Percentiles rank a stretch among this genome's conserved stretches.
phyloP scores from a whole-genome alignment of 192 early-diverging fungal species.

The Backusella sp. region DNA sequence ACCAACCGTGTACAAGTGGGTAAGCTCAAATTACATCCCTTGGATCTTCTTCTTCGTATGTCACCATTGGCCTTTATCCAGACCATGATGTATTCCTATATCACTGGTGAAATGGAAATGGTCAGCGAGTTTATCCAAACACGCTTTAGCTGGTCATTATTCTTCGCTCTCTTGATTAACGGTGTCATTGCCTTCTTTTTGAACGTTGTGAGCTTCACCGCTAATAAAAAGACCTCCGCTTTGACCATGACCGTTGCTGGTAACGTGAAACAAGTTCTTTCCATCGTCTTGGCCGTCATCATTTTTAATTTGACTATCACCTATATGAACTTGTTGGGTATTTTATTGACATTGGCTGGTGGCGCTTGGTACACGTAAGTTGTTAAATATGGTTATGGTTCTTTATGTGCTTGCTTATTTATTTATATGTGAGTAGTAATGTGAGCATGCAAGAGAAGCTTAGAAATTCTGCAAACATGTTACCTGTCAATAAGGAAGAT shows the following conservation, averaged over 20 bases:
- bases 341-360: conserved; percentile 55
- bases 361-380: conserved; percentile 60
- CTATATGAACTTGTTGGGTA: conserved; percentile 57
- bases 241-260: conserved; percentile 64
- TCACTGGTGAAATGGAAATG: conserved; percentile 48
- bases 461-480: neutral
- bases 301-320: conserved; percentile 59
- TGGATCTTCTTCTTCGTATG: conserved; percentile 80
- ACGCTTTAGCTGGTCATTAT: conserved; percentile 9
- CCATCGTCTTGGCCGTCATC: conserved; percentile 57
- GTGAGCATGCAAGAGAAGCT: conserved; percentile 33
- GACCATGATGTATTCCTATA: conserved; percentile 44
- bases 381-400: neutral
- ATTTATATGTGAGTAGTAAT: conserved; percentile 14
- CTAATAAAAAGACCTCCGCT: conserved; percentile 65
- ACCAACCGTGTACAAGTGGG: conserved; percentile 82
- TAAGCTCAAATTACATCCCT: conserved; percentile 69
- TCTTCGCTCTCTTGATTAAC: conserved; percentile 54
- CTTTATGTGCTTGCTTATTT: neutral
- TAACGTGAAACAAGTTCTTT: conserved; percentile 72
- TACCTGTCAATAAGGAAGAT: conserved; percentile 2
- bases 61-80: conserved; percentile 46
- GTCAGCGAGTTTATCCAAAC: conserved; percentile 15
- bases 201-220: conserved; percentile 64
- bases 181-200: conserved; percentile 66